Evolutionary conservation across 805 yeast species (phyloP), one percentile per base, ranked within the genome.

Genomic region (Cyberlindnera maclurae): DNA sequence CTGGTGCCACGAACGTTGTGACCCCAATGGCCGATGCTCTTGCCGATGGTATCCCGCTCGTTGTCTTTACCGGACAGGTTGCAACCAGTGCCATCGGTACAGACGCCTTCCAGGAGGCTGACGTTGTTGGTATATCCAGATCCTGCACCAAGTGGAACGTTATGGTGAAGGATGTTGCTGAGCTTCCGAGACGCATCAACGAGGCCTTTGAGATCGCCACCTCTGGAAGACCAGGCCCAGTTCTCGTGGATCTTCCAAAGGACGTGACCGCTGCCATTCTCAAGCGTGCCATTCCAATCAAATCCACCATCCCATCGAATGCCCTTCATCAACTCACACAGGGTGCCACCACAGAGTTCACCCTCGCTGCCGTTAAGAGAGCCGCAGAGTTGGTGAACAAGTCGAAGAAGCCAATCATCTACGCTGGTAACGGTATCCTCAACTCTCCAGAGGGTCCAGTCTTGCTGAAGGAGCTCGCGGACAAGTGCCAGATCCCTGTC

Each of bases 101-200:
- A 12, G 98, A 93, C 62, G 95, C 97, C 20, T 93, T 93, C 81
- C 98, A 93, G 71, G 98, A 93, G 69, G 98, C 98, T 36, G 98
- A 93, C 59, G 94, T 90, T 38, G 77, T 93, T 34, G 98, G 97
- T 54, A 93, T 93, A 56, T 86, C 97, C 4, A 77, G 98, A 60
- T 80, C 96, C 7, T 93, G 98, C 71, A 88, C 98, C 44, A 93
- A 93, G 64, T 93, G 98, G 98, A 93, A 94, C 59, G 97, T 89
- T 29, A 93, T 93, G 98, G 97, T 93, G 42, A 93, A 87, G 64
- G 75, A 75, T 58, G 90, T 93, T 37, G 90, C 89, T 39, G 98
- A 93, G 65, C 71, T 93, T 51, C 98, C 98, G 45, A 76, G 86
- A 55, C 76, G 97, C 58, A 90, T 93, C 59, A 90, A 93, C 62